Conservation (phyloP, 148 eudicot genomes). For the Silene uniflora region DNA sequence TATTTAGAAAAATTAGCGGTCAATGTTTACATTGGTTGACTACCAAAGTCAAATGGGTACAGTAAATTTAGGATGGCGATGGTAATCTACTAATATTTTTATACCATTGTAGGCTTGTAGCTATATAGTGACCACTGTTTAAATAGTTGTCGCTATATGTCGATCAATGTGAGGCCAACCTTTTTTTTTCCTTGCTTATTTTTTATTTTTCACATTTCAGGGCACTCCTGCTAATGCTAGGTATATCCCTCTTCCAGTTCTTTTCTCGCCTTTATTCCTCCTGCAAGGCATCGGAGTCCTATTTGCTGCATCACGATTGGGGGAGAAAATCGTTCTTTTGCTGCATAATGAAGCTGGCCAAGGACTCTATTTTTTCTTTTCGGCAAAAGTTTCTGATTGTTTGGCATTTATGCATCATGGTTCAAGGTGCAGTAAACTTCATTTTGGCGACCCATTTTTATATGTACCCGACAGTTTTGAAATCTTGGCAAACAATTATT, state of each 20-base stretch:
- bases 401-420: conserved; percentile 87
- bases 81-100: neutral
- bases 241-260: conserved; percentile 58
- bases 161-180: neutral
- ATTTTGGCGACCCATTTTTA: neutral
- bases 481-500: neutral
- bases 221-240: conserved; percentile 77
- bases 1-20: too few relatives aligned
- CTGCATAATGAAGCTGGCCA: conserved; percentile 47
- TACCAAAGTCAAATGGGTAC: too few relatives aligned
- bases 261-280: conserved; percentile 80
- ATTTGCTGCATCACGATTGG: conserved; percentile 57
- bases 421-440: conserved; percentile 52
- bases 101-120: neutral
- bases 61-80: too few relatives aligned
- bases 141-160: neutral
- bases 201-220: conserved; percentile 37
- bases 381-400: conserved; percentile 64
- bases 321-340: conserved; percentile 64
- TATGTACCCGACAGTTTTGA: neutral
- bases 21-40: too few relatives aligned
- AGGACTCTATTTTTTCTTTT: conserved; percentile 55
- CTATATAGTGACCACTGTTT: neutral
- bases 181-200: neutral
- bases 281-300: conserved; percentile 76